Conservation (phyloP, 331 rosid species). For the Stylosanthes scabra region DNA sequence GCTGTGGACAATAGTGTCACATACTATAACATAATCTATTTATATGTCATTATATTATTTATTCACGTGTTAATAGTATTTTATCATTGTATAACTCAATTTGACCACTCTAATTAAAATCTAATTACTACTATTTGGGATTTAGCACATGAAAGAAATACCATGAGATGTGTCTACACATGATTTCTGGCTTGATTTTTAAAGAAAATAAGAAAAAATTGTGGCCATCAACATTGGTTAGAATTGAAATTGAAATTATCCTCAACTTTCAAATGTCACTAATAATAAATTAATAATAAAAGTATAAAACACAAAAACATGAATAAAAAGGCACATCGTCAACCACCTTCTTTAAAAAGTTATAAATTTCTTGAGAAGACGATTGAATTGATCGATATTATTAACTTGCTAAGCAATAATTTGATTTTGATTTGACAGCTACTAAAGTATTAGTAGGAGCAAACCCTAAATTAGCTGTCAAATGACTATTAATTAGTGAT, state of each 20-base stretch:
- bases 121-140: no score
- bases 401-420: not conserved
- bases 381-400: no score
- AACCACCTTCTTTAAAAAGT: not conserved
- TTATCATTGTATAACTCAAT: no score
- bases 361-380: not conserved
- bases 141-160: not conserved
- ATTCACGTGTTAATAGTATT: no score
- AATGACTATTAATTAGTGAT: not conserved
- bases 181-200: not conserved
- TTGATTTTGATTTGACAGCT: constrained; percentile 2
- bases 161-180: not conserved
- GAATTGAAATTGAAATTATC: not conserved
- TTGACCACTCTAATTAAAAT: no score
- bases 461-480: not conserved
- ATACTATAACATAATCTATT: no score
- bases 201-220: no score
- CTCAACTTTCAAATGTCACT: not conserved
- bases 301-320: not conserved
- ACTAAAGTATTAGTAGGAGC: not conserved
- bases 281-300: not conserved
- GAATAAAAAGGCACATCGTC: not conserved
- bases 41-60: no score
- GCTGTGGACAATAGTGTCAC: no score
- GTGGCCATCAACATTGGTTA: not conserved